Conservation (phyloP, 805 yeast species). For the Vanderwaltozyma yarrowii region DNA sequence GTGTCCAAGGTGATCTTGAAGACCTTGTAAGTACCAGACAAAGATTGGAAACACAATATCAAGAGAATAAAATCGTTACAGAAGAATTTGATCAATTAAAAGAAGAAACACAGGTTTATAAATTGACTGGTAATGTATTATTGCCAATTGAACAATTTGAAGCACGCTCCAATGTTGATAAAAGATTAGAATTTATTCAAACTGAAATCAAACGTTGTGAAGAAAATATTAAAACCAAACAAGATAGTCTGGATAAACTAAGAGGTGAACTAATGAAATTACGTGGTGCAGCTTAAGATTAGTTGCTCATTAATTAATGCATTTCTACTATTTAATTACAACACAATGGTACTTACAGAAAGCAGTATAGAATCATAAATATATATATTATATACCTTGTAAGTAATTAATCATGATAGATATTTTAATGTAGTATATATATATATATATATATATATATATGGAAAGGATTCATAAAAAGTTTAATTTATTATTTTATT, state of each 20-base stretch:
- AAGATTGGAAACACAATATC: slow-evolving; percentile 83
- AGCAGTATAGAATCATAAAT: no score
- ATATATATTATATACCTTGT: no score
- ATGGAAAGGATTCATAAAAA: no score
- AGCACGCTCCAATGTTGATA: slow-evolving; percentile 74
- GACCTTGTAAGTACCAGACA: slow-evolving; percentile 67
- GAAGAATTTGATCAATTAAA: slow-evolving; percentile 62
- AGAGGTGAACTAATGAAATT: slow-evolving; percentile 40
- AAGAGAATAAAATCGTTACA: slow-evolving; percentile 84
- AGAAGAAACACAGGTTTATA: slow-evolving; percentile 69
- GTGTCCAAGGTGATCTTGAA: slow-evolving; percentile 36
- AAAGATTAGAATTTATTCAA: slow-evolving; percentile 80
- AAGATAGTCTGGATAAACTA: slow-evolving; percentile 45
- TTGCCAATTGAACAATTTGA: slow-evolving; percentile 81
- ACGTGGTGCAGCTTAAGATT: slow-evolving; percentile 3
- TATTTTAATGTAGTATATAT: no score
- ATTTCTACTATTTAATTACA: not conserved
- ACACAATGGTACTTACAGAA: not conserved
- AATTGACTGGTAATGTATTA: slow-evolving; percentile 84
- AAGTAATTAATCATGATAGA: no score
- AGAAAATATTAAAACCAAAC: slow-evolving; percentile 47
- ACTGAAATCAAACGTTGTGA: slow-evolving; percentile 75
- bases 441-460: no score
- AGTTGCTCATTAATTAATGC: not conserved
- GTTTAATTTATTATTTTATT: no score